Base-by-base conservation (phyloP, 768 basidiomycete genomes). In the Amanita pallidorosea region DNA sequence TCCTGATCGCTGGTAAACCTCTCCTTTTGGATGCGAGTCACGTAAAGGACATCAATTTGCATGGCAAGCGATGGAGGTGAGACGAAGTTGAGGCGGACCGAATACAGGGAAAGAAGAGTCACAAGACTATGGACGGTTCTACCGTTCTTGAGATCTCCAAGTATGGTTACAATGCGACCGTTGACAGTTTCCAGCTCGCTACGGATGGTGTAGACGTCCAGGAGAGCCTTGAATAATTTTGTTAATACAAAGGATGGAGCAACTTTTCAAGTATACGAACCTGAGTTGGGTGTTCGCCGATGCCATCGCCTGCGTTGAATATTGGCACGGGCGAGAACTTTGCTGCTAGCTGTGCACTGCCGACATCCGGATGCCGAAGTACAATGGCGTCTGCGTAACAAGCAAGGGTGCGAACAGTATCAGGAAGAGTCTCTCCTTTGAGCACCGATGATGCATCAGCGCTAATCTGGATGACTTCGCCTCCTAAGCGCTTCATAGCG, bases 21-120 rank as follows among this genome's bases (percentile, higher is more conserved):
- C 70, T 99, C 96, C 72, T 85, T 93, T 67, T 99, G 96, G 9
- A 98, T 79, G 29, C 96, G 79, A 1, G 96, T 99, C 22, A 95
- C 92, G 66, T 98, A 99, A 15, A 99, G 74, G 34, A 99, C 96
- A 61, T 99, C 96, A 15, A 95, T 96, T 15, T 95, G 96, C 94
- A 98, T 97, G 15, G 83, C 74, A 54, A 98, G 76, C 3, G 85
- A 77, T 3, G 80, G 71, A 4, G 95, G 95, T 2, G 96, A 79
- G 49, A 99, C 93, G 60, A 98, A 95, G 75, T 97, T 98, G 64
- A 99, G 79, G 49, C 83, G 86, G 42, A 98, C 92, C 5, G 83
- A 81, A 72, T 99, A 98, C 38, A 94, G 75, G 58, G 84, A 91
- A 4, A 99, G 78, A 7, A 98, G 75, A 7, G 87, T 86, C 58